These are phyloP conservation scores for Fusarium sp. DNA, from an alignment of 2,329 filamentous ascomycete species.

Conservation along the genomic window DNA sequence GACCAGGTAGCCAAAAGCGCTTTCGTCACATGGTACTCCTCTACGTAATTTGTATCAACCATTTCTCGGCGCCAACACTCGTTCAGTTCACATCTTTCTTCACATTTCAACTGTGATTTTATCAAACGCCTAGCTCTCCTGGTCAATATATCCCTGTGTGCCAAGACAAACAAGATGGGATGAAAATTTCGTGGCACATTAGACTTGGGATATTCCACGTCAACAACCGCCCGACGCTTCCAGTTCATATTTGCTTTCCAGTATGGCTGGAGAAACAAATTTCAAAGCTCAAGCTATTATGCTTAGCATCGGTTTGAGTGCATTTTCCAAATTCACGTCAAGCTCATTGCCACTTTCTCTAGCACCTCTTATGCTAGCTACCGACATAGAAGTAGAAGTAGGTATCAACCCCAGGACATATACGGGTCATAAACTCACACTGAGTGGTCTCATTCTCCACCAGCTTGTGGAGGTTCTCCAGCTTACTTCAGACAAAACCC, in stretches of 20 bases:
- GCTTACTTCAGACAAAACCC: slow-evolving; percentile 5
- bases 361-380: background rate
- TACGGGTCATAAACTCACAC: slow-evolving; percentile 9
- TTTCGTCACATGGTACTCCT: background rate
- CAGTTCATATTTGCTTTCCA: background rate
- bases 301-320: background rate
- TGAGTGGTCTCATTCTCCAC: slow-evolving; percentile 31
- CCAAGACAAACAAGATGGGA: slow-evolving; percentile 4
- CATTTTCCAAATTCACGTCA: background rate
- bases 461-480: slow-evolving; percentile 23
- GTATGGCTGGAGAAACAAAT: background rate
- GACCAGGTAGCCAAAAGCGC: slow-evolving; percentile 3
- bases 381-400: background rate
- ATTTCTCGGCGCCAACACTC: slow-evolving; percentile 1
- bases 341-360: background rate
- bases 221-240: background rate
- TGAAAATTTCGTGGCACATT: slow-evolving; percentile 1
- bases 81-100: background rate
- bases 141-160: slow-evolving; percentile 2
- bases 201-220: background rate
- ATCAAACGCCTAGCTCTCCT: background rate
- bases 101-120: slow-evolving; percentile 7
- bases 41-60: background rate
- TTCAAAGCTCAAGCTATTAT: background rate
- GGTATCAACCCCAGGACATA: background rate